phyloP scores from a whole-genome alignment of 352 stramenopile genomes.

The Phytopythium vexans region DNA sequence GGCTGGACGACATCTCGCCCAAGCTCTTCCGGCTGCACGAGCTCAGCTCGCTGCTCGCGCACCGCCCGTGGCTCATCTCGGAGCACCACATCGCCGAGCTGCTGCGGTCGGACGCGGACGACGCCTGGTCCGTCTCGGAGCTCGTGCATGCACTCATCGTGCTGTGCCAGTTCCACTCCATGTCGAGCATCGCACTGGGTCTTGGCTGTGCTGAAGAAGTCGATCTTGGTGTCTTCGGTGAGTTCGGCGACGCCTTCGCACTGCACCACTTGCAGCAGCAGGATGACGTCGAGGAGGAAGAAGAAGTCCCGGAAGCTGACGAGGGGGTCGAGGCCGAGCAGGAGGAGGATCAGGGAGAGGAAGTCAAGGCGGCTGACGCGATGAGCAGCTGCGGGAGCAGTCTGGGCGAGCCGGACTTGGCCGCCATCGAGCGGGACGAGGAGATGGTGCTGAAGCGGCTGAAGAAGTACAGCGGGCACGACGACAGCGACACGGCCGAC shows the following conservation, averaged over 20 bases:
- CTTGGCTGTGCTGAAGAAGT: conserved; percentile 76
- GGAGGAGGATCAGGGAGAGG: conserved; percentile 5
- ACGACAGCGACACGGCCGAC: conserved; percentile 62
- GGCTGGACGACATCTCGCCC: conserved; percentile 72
- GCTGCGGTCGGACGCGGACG: conserved; percentile 60
- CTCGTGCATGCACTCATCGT: conserved; percentile 86
- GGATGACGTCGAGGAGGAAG: conserved; percentile 20
- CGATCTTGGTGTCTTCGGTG: conserved; percentile 64
- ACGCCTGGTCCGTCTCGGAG: conserved; percentile 86
- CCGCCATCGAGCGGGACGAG: conserved; percentile 74
- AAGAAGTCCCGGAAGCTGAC: background rate
- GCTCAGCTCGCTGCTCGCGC: conserved; percentile 76
- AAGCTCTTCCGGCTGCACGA: conserved; percentile 85
- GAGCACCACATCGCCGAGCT: conserved; percentile 72
- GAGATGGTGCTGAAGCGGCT: conserved; percentile 63
- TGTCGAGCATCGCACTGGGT: conserved; percentile 74
- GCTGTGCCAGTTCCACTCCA: conserved; percentile 79
- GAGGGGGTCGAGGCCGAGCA: conserved; percentile 6
- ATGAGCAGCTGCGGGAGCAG: conserved; percentile 35
- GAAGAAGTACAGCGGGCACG: conserved; percentile 47
- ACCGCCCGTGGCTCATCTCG: conserved; percentile 84
- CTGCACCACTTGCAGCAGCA: conserved; percentile 9
- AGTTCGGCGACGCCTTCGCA: conserved; percentile 48
- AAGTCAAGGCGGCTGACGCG: conserved; percentile 12
- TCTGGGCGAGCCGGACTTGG: conserved; percentile 62